Evolutionary conservation across 495 filamentous ascomycete species (phyloP).

Genomic region (Penicillium atrosanguineum): DNA sequence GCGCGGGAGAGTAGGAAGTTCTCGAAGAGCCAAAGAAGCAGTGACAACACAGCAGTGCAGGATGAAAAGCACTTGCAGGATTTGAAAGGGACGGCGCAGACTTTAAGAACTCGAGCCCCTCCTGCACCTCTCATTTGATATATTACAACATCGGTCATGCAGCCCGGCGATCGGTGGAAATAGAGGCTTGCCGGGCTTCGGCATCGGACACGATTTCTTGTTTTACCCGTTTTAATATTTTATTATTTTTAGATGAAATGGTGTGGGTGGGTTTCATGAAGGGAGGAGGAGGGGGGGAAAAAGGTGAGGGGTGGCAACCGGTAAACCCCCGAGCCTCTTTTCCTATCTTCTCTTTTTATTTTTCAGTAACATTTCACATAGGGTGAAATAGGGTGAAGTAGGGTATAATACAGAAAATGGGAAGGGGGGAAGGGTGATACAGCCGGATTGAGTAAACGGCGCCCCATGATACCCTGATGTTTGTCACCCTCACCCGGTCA

Average conservation of each 20-base stretch:
- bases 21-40: slow-evolving; percentile 18
- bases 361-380: too few relatives aligned
- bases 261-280: slow-evolving; percentile 2
- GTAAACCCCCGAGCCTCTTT: slow-evolving; percentile 22
- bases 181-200: slow-evolving; percentile 29
- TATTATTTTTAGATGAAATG: slow-evolving; percentile 1
- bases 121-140: slow-evolving; percentile 54
- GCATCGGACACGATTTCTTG: slow-evolving; percentile 16
- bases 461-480: slow-evolving; percentile 30
- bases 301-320: slow-evolving; percentile 18
- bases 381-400: neutral
- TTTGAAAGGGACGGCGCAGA: slow-evolving; percentile 27
- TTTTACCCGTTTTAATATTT: slow-evolving; percentile 1
- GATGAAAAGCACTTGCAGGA: slow-evolving; percentile 31
- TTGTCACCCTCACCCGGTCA: slow-evolving; percentile 39
- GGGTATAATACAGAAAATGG: slow-evolving; percentile 16
- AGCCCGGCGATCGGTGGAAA: slow-evolving; percentile 43
- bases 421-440: slow-evolving; percentile 34
- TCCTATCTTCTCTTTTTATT: too few relatives aligned
- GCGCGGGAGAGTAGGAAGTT: slow-evolving; percentile 3
- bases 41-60: slow-evolving; percentile 29
- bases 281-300: neutral
- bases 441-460: slow-evolving; percentile 25
- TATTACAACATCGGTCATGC: slow-evolving; percentile 50
- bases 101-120: slow-evolving; percentile 43